Conservation (phyloP, 176 grass and related monocot species). For the Dendrocalamus sinicus region DNA sequence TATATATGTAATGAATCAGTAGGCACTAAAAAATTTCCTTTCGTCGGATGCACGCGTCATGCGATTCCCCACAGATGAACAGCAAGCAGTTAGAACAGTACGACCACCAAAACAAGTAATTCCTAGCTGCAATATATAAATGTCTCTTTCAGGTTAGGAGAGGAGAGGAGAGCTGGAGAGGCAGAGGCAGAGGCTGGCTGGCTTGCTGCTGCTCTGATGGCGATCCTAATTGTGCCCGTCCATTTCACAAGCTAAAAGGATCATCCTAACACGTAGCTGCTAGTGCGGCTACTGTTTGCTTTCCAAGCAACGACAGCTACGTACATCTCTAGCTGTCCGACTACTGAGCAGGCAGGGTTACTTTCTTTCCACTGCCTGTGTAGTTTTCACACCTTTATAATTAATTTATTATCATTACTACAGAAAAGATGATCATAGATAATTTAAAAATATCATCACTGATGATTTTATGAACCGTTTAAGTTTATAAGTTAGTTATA, state of each 20-base stretch:
- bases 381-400: not conserved
- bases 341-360: not conserved
- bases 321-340: not conserved
- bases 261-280: not conserved
- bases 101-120: not conserved
- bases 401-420: not conserved
- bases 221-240: not conserved
- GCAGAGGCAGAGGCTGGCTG: not conserved
- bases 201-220: not conserved
- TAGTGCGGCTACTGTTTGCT: not conserved
- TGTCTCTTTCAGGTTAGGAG: conserved; percentile 9
- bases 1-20: no score
- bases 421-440: no score
- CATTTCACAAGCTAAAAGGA: not conserved
- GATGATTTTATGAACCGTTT: no score
- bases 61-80: no score
- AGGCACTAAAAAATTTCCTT: no score
- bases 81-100: no score
- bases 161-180: not conserved
- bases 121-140: not conserved
- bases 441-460: no score
- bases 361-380: not conserved
- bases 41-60: no score
- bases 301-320: not conserved
- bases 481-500: no score